Evolutionary conservation across 2,329 filamentous ascomycete genomes (phyloP).

Genomic region (Pyrenophora teres): DNA sequence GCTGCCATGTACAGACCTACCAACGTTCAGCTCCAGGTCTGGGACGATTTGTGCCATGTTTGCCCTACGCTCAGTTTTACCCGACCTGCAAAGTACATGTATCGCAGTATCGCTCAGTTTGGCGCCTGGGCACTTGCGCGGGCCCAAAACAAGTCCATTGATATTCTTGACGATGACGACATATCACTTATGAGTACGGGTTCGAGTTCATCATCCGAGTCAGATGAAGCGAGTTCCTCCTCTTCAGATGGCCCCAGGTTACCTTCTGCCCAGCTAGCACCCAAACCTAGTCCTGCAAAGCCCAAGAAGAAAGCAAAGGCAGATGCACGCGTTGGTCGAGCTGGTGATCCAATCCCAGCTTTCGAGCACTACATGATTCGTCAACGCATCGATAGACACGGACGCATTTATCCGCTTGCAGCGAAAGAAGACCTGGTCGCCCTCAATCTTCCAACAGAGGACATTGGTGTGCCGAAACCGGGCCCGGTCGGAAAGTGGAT

Average conservation of each 20-base stretch:
- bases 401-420: constrained; percentile 71
- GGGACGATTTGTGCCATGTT: constrained; percentile 94
- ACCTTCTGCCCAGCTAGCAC: constrained; percentile 9
- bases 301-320: constrained; percentile 14
- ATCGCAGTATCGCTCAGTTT: constrained; percentile 88
- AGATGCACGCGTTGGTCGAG: constrained; percentile 68
- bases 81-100: constrained; percentile 95
- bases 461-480: constrained; percentile 80
- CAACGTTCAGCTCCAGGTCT: constrained; percentile 90
- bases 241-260: constrained; percentile 32
- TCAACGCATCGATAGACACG: constrained; percentile 80
- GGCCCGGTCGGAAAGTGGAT: constrained; percentile 85
- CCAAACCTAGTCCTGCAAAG: constrained; percentile 26
- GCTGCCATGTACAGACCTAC: constrained; percentile 78
- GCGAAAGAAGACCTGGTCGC: constrained; percentile 67
- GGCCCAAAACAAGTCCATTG: constrained; percentile 78
- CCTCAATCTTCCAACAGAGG: constrained; percentile 64
- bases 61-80: constrained; percentile 94
- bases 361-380: constrained; percentile 91
- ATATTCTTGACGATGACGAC: constrained; percentile 78
- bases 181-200: constrained; percentile 75
- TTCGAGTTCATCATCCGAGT: constrained; percentile 25
- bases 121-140: constrained; percentile 86
- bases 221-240: constrained; percentile 19
- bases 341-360: constrained; percentile 78